Percentiles rank a stretch among this genome's conserved stretches.
These are phyloP conservation scores for Bryum argenteum DNA, from an alignment of 225 moss, liverwort and hornwort species.

Conservation along the genomic window DNA sequence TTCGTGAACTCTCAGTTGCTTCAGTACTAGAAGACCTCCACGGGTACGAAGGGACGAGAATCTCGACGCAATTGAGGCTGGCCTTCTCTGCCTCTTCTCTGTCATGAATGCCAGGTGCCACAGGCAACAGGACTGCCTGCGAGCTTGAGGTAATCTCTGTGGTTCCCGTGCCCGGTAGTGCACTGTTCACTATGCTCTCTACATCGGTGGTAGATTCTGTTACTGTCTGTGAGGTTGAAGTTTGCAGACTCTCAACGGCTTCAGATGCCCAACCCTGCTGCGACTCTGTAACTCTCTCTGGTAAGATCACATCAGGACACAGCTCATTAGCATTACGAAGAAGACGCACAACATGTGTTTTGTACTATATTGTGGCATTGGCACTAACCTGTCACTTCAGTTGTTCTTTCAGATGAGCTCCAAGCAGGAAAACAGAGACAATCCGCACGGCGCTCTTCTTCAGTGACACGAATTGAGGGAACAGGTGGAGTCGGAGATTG, in stretches of 20 bases:
- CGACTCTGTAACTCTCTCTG: slow-evolving; percentile 19
- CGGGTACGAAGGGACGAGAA: slow-evolving; percentile 52
- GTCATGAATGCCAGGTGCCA: slow-evolving; percentile 22
- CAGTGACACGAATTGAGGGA: slow-evolving; percentile 22
- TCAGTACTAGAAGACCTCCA: slow-evolving; percentile 37
- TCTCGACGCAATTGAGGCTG: slow-evolving; percentile 46
- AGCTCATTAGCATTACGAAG: slow-evolving; percentile 10
- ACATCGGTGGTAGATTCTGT: slow-evolving; percentile 4
- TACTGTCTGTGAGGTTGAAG: slow-evolving; percentile 16
- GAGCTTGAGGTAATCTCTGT: slow-evolving; percentile 26
- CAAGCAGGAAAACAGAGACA: slow-evolving; percentile 58
- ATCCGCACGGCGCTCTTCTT: slow-evolving; percentile 43
- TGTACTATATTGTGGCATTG: not conserved
- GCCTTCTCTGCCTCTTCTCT: slow-evolving; percentile 35
- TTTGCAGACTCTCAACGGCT: slow-evolving; percentile 12
- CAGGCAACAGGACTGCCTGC: slow-evolving; percentile 21
- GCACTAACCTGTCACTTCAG: slow-evolving; percentile 41
- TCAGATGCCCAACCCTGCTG: slow-evolving; percentile 22
- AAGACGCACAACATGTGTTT: no score
- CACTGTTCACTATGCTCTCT: not conserved
- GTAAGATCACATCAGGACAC: not conserved
- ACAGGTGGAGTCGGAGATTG: slow-evolving; percentile 12
- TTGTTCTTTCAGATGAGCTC: slow-evolving; percentile 36
- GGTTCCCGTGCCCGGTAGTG: slow-evolving; percentile 3
- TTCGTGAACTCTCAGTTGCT: no score